These are phyloP conservation scores for Calycina marina DNA, from an alignment of 2,329 filamentous ascomycete genomes.

Conservation along the genomic window DNA sequence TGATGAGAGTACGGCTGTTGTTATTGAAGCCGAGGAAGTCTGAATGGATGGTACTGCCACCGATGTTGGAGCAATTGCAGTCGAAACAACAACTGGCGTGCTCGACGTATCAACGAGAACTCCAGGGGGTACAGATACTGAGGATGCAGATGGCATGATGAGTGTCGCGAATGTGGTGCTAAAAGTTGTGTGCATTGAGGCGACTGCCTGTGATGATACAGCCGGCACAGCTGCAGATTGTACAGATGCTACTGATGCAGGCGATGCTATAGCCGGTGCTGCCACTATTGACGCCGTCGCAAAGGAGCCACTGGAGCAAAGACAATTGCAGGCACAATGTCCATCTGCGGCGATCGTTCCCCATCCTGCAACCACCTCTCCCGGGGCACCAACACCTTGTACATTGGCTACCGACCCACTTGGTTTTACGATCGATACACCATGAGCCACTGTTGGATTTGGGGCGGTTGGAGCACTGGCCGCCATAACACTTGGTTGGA, in stretches of 20 bases:
- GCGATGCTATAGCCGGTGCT: neutral
- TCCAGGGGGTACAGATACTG: neutral
- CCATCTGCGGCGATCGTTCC: neutral
- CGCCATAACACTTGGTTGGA: neutral
- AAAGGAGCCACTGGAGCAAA: neutral
- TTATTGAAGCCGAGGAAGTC: neutral
- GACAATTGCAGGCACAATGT: neutral
- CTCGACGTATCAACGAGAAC: neutral
- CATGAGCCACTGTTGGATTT: no score
- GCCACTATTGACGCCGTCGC: neutral
- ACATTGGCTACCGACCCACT: neutral
- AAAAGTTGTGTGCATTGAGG: neutral
- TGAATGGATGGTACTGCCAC: neutral
- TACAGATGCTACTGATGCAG: neutral
- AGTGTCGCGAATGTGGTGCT: neutral
- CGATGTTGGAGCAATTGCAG: neutral
- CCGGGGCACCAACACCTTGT: conserved; percentile 8
- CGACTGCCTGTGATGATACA: neutral
- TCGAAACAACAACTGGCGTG: neutral
- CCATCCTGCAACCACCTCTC: conserved; percentile 8
- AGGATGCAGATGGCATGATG: neutral
- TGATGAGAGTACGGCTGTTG: neutral
- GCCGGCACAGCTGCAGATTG: neutral
- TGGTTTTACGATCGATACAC: neutral
- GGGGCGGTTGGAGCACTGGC: no score